These are phyloP conservation scores for Pascua sp. DNA, from an alignment of 1,284 basidiomycete species.

Conservation along the genomic window DNA sequence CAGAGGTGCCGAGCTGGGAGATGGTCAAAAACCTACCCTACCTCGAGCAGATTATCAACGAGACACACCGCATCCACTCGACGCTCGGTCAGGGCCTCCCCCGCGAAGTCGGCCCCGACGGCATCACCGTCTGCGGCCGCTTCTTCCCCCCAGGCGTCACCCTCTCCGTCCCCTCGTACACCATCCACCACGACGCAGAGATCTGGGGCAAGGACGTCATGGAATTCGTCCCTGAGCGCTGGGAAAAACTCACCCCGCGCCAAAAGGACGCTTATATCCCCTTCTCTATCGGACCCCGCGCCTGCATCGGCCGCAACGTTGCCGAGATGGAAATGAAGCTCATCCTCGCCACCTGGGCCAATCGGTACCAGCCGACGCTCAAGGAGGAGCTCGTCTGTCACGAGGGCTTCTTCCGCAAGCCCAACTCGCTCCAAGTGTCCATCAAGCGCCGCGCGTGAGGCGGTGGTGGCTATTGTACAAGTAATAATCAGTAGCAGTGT, in stretches of 20 bases:
- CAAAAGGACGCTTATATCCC: conserved; percentile 26
- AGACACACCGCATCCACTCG: conserved; percentile 74
- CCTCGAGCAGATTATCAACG: conserved; percentile 76
- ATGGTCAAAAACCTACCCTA: conserved; percentile 67
- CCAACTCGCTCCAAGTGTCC: not conserved
- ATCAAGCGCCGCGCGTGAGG: not conserved
- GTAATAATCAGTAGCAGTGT: too few relatives aligned
- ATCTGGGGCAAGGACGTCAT: conserved; percentile 60
- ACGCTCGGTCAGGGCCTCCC: conserved; percentile 72
- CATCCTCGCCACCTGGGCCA: conserved; percentile 17
- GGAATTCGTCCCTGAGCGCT: conserved; percentile 27
- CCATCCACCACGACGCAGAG: conserved; percentile 55
- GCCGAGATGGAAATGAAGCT: conserved; percentile 24
- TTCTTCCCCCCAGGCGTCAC: conserved; percentile 20
- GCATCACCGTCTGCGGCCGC: conserved; percentile 15
- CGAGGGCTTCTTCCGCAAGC: too few relatives aligned
- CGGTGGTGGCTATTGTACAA: too few relatives aligned
- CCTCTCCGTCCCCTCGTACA: conserved; percentile 22
- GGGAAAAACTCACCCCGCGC: conserved; percentile 9
- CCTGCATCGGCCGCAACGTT: conserved; percentile 31
- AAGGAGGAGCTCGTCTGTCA: too few relatives aligned
- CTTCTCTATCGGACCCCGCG: conserved; percentile 29
- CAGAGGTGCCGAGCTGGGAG: conserved; percentile 56
- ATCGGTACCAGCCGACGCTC: conserved; percentile 8
- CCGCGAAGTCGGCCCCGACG: conserved; percentile 58